phyloP scores from a whole-genome alignment of 768 basidiomycete species.

The Podaxis pistillaris region DNA sequence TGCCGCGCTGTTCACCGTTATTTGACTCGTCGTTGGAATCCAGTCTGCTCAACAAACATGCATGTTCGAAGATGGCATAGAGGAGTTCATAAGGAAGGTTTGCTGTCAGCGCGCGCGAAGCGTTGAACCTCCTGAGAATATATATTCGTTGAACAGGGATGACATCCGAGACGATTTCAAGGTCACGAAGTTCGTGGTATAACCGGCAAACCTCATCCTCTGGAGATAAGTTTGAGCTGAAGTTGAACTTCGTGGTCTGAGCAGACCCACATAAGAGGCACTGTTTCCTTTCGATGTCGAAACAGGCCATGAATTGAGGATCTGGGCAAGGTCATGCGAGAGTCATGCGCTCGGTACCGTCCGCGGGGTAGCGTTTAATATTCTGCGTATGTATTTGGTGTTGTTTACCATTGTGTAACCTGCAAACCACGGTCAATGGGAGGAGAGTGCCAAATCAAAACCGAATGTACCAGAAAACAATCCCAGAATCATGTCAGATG shows the following conservation, averaged over 20 bases:
- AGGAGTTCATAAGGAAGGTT: neutral
- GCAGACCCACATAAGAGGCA: conserved; percentile 5
- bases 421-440: too few species aligned
- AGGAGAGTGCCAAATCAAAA: too few species aligned
- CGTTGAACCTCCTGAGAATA: neutral
- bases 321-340: neutral
- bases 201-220: neutral
- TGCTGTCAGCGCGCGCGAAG: neutral
- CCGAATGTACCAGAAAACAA: too few species aligned
- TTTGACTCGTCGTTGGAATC: neutral
- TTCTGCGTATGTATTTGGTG: neutral
- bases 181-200: neutral
- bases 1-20: neutral
- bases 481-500: too few species aligned
- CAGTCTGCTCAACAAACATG: neutral
- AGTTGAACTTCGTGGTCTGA: neutral
- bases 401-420: neutral
- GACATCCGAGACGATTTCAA: neutral
- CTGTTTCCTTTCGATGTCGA: neutral
- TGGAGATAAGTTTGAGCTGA: neutral
- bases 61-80: neutral
- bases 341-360: neutral
- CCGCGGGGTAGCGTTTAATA: neutral
- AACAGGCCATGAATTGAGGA: neutral
- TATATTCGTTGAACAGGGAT: neutral